Evolutionary conservation across 306 rosid species (phyloP), one percentile per base, ranked within the genome.

Genomic region (Fagus sylvatica): DNA sequence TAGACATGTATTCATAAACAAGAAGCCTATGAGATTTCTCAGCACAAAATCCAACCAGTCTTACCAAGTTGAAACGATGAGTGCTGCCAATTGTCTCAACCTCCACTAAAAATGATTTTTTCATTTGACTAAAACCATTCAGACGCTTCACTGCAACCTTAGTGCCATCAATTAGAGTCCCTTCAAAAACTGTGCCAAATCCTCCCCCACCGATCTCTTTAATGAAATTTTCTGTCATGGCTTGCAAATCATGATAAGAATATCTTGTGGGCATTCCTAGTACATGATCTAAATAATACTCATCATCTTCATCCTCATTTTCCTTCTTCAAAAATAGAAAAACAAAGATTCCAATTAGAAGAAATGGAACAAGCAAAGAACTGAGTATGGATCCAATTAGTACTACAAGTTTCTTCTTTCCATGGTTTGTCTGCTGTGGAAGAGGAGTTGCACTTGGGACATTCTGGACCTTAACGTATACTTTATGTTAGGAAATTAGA

Each of bases 21-120:
- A 76, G 48, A 62, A 76, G 79, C 73, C 73, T 65, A 48, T n/a
- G 15, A 5, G 65, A 64, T 76, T 76, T 76, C 28, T 76, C 80
- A 5, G 74, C 74, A 76, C 80, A 76, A 54, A 62, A 78, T 17
- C 75, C 80, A 32, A 56, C 41, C 30, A 69, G 19, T 15, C 22
- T 43, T 6, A 57, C 70, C 46, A 77, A 49, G 32, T 69, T 77
- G 48, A 77, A 56, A 41, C 69, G 70, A 57, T 56, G 69, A 5
- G 69, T 33, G 43, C 51, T 77, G 3, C 76, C 81, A 78, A 71
- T 78, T 57, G 81, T 78, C 70, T 78, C 53, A 59, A 78, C 76
- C 36, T 77, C 80, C 3, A 66, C 80, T 46, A 77, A 32, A 74
- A 77, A 77, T 68, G 61, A 74, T 36, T 46, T 56, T 39, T 7